phyloP scores from a whole-genome alignment of 768 basidiomycete genomes.

The Boletus rex-veris region DNA sequence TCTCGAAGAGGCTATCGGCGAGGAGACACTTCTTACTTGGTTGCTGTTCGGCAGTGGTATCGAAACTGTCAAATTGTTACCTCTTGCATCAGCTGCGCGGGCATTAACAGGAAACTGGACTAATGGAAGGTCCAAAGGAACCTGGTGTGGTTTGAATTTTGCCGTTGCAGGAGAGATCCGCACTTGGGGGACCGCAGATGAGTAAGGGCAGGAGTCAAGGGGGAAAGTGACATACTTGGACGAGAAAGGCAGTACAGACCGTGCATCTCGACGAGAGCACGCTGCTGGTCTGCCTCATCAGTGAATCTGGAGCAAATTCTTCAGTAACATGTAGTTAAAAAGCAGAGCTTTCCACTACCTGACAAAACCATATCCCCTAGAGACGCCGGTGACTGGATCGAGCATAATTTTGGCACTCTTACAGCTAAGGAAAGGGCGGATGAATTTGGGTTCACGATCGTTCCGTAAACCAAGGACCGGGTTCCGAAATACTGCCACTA shows the following conservation, averaged over 20 bases:
- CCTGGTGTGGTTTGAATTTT: slow-evolving; percentile 68
- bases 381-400: slow-evolving; percentile 85
- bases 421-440: slow-evolving; percentile 85
- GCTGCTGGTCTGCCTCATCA: slow-evolving; percentile 83
- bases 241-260: slow-evolving; percentile 86
- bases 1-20: slow-evolving; percentile 51
- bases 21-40: slow-evolving; percentile 64
- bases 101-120: slow-evolving; percentile 40
- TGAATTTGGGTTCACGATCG: slow-evolving; percentile 85
- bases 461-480: slow-evolving; percentile 81
- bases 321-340: slow-evolving; percentile 7
- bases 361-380: slow-evolving; percentile 91
- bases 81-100: slow-evolving; percentile 30
- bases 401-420: slow-evolving; percentile 97
- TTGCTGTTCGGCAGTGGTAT: slow-evolving; percentile 44
- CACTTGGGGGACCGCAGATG: slow-evolving; percentile 55
- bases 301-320: slow-evolving; percentile 58
- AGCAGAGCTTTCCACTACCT: slow-evolving; percentile 45
- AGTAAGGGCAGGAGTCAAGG: neutral
- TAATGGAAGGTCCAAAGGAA: slow-evolving; percentile 44
- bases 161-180: slow-evolving; percentile 88
- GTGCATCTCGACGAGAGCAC: slow-evolving; percentile 89
- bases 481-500: slow-evolving; percentile 91
- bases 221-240: slow-evolving; percentile 58
- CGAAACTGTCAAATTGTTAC: slow-evolving; percentile 44